A percentile compares a stretch with the other conserved stretches of the same genome.
Evolutionary conservation across 2,329 filamentous ascomycete genomes (phyloP).

Genomic region (Colletotrichum gigasporum): DNA sequence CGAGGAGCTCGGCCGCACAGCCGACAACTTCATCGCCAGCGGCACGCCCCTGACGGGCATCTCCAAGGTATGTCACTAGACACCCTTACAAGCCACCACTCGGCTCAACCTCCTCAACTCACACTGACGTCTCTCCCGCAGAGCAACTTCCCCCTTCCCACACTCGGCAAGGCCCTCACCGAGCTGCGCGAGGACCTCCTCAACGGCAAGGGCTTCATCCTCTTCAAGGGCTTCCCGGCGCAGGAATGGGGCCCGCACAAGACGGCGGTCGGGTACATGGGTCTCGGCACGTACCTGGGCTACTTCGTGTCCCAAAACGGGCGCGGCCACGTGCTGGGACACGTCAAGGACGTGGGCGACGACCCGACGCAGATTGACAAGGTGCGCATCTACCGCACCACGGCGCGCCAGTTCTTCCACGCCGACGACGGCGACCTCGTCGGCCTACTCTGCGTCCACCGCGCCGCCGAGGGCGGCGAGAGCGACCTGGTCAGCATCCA

Average conservation of each 20-base stretch:
- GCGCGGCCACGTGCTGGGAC: slow-evolving; percentile 84
- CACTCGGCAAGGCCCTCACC: slow-evolving; percentile 46
- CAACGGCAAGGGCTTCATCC: slow-evolving; percentile 87
- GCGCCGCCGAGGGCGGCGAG: slow-evolving; percentile 83
- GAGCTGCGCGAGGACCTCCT: slow-evolving; percentile 58
- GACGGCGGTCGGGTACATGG: slow-evolving; percentile 90
- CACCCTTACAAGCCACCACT: not conserved
- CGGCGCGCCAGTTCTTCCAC: slow-evolving; percentile 87
- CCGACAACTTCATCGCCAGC: slow-evolving; percentile 74
- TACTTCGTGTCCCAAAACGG: slow-evolving; percentile 91
- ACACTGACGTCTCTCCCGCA: slow-evolving; percentile 27
- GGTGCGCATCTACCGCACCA: slow-evolving; percentile 90
- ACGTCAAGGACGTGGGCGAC: slow-evolving; percentile 89
- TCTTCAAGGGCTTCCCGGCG: slow-evolving; percentile 88
- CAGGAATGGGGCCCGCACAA: slow-evolving; percentile 80
- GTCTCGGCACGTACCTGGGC: slow-evolving; percentile 83
- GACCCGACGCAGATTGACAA: slow-evolving; percentile 84
- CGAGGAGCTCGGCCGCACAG: slow-evolving; percentile 70
- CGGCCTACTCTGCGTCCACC: slow-evolving; percentile 82
- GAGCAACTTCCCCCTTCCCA: slow-evolving; percentile 55
- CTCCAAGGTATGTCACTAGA: slow-evolving; percentile 32
- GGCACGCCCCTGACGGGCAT: slow-evolving; percentile 78
- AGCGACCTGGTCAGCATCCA: slow-evolving; percentile 83
- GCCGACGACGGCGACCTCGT: slow-evolving; percentile 86
- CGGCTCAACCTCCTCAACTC: not conserved